These are phyloP conservation scores for Globisporangium acanthophoron DNA, from an alignment of 352 stramenopile species.

Conservation along the genomic window DNA sequence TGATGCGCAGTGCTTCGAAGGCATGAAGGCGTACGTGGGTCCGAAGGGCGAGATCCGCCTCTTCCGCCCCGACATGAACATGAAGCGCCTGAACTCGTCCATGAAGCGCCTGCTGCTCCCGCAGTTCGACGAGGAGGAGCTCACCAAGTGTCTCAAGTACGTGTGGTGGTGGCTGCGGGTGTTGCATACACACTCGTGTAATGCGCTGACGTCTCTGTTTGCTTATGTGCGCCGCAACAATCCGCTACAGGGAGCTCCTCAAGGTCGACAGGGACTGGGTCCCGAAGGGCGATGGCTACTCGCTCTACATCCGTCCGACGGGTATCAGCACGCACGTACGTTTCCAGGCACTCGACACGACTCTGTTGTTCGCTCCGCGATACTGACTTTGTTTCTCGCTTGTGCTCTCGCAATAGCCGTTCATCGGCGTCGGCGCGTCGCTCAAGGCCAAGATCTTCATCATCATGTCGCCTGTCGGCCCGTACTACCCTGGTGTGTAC, in stretches of 20 bases:
- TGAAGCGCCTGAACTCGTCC: conserved; percentile 92
- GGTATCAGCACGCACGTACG: conserved; percentile 87
- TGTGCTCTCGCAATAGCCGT: conserved; percentile 41
- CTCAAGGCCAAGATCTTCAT: conserved; percentile 92
- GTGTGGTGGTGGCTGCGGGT: conserved; percentile 9
- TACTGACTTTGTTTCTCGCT: background rate
- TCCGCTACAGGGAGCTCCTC: conserved; percentile 43
- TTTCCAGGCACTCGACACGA: background rate
- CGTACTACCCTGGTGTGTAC: conserved; percentile 91
- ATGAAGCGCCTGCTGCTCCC: conserved; percentile 91
- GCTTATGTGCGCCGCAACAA: background rate
- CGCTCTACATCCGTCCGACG: conserved; percentile 94
- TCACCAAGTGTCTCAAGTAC: conserved; percentile 89
- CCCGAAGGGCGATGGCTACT: conserved; percentile 93
- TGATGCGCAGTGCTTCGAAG: conserved; percentile 88
- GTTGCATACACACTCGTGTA: background rate
- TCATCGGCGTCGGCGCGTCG: conserved; percentile 87
- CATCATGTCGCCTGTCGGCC: conserved; percentile 95
- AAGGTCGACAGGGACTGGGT: conserved; percentile 91
- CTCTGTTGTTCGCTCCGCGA: background rate
- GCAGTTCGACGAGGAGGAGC: conserved; percentile 87
- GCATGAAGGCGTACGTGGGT: conserved; percentile 93
- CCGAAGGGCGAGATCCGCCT: conserved; percentile 84
- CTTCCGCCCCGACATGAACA: conserved; percentile 96
- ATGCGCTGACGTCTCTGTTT: background rate